Conservation (phyloP, 306 rosid genomes). For the Astragalus glycyphyllos region DNA sequence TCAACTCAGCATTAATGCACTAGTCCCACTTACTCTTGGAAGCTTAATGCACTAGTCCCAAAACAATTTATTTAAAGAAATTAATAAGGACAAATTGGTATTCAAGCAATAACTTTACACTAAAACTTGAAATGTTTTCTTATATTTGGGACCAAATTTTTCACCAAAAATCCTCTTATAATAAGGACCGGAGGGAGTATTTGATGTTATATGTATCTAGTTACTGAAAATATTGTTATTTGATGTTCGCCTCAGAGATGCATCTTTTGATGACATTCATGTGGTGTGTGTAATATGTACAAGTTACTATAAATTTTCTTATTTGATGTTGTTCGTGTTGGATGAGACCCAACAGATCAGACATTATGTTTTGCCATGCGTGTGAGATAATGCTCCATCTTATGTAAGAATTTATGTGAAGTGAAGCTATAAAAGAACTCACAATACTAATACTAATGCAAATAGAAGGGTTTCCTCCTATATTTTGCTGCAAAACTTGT, state of each 20-base stretch:
- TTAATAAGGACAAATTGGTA: too few relatives aligned
- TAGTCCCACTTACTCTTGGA: too few relatives aligned
- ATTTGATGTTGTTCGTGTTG: slow-evolving; percentile 26
- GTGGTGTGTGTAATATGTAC: background rate
- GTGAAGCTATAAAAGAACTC: background rate
- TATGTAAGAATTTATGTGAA: background rate
- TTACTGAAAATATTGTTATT: too few relatives aligned
- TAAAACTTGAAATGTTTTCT: too few relatives aligned
- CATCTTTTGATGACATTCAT: background rate
- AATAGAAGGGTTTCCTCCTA: background rate
- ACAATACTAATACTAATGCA: background rate
- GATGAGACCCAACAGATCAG: slow-evolving; percentile 32
- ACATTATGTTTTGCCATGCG: slow-evolving; percentile 34
- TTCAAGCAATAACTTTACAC: too few relatives aligned
- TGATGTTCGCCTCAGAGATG: slow-evolving; percentile 9
- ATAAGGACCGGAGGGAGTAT: too few relatives aligned
- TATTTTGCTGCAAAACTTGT: slow-evolving; percentile 1
- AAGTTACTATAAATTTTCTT: slow-evolving; percentile 8
- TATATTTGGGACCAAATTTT: too few relatives aligned
- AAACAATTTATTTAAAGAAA: too few relatives aligned
- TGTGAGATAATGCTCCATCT: slow-evolving; percentile 2
- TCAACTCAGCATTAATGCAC: too few relatives aligned
- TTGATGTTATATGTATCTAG: too few relatives aligned
- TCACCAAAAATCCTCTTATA: too few relatives aligned
- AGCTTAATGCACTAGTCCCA: too few relatives aligned